These are phyloP conservation scores for Vachellia pachyceras DNA, from an alignment of 306 rosid genomes.

Conservation along the genomic window DNA sequence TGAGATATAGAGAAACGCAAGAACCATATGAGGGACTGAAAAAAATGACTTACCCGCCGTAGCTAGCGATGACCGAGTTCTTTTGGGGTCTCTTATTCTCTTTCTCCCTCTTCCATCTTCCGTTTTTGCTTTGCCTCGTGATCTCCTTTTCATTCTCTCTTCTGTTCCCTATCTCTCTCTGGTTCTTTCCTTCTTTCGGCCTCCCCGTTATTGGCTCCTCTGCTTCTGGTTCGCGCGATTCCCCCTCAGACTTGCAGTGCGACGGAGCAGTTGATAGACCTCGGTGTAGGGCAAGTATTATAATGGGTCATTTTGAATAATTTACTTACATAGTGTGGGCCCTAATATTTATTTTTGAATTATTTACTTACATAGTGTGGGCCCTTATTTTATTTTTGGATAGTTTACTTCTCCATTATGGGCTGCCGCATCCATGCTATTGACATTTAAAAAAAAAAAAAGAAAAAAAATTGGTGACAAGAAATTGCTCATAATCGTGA, in stretches of 20 bases:
- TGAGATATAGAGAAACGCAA: not conserved
- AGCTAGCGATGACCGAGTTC: not conserved
- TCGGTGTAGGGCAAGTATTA: not conserved
- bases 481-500: no score
- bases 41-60: not conserved
- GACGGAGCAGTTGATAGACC: not conserved
- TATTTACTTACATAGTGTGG: no score
- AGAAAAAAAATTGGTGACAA: no score
- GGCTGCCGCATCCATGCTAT: no score
- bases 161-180: not conserved
- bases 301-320: no score
- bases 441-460: no score
- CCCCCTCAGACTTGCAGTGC: not conserved
- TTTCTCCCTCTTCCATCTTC: not conserved
- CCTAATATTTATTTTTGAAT: no score
- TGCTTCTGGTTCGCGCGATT: not conserved
- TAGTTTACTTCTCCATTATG: no score
- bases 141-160: not conserved
- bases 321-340: no score
- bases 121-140: not conserved
- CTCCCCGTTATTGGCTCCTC: not conserved
- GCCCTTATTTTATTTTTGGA: no score
- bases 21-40: not conserved
- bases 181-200: not conserved
- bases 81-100: not conserved